phyloP scores from a whole-genome alignment of 768 basidiomycete species.

The Mycena crocata region DNA sequence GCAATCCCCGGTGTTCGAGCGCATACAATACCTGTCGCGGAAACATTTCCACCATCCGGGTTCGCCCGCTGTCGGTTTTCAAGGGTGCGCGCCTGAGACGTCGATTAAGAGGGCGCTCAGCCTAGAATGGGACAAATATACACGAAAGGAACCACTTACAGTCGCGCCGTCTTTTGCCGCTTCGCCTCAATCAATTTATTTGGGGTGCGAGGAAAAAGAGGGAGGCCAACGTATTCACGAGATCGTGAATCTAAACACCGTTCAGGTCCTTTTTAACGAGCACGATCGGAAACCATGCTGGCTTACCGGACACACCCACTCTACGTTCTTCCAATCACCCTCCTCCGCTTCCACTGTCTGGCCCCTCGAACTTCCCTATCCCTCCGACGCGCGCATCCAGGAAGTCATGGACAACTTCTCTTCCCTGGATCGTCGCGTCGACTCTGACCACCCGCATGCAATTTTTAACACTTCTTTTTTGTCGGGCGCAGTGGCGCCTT shows the following conservation, averaged over 20 bases:
- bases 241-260: not conserved
- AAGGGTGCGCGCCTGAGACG: not conserved
- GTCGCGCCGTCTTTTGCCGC: not conserved
- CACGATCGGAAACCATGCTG: not conserved
- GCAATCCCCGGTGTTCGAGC: not conserved
- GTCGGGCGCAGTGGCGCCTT: too few relatives aligned
- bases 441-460: not conserved
- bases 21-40: not conserved
- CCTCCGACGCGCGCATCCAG: not conserved
- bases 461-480: not conserved
- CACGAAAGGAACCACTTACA: not conserved
- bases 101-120: not conserved
- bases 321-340: not conserved
- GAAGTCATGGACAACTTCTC: not conserved
- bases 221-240: not conserved
- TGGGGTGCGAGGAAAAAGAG: not conserved
- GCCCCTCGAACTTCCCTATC: constrained; percentile 7
- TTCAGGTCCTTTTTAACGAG: not conserved
- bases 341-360: not conserved
- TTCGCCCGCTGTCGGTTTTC: not conserved
- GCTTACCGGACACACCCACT: not conserved
- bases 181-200: not conserved
- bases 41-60: not conserved
- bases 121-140: not conserved
- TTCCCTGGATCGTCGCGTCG: not conserved